Evolutionary conservation across 768 basidiomycete genomes (phyloP).

Genomic region (Agaricus sinodeliciosus): DNA sequence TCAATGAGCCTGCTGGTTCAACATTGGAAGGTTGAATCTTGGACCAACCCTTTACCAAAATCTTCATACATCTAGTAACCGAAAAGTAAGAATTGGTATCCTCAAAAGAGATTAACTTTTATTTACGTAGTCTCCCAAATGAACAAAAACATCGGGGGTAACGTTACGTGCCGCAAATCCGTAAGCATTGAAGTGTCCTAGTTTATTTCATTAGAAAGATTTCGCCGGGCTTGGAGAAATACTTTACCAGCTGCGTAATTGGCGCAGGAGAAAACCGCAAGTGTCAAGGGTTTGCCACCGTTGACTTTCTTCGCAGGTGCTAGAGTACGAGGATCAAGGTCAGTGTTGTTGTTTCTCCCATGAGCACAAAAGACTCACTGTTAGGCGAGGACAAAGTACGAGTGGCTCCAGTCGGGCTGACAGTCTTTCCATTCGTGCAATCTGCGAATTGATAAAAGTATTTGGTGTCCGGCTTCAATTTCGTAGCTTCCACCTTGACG

Average conservation of each 20-base stretch:
- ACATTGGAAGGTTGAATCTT: not conserved
- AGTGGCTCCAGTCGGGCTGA: slow-evolving; percentile 44
- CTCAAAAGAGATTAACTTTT: not conserved
- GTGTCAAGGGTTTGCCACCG: slow-evolving; percentile 40
- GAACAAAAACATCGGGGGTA: slow-evolving; percentile 45
- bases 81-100: not conserved
- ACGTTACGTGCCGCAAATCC: slow-evolving; percentile 47
- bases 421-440: slow-evolving; percentile 37
- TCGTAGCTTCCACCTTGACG: slow-evolving; percentile 51
- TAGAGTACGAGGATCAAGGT: slow-evolving; percentile 18
- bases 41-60: slow-evolving; percentile 25
- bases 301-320: slow-evolving; percentile 42
- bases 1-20: not conserved
- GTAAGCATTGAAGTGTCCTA: slow-evolving; percentile 57
- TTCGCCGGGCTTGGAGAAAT: not conserved
- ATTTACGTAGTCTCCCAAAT: slow-evolving; percentile 55
- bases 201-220: not conserved
- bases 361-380: slow-evolving; percentile 26
- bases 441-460: slow-evolving; percentile 53
- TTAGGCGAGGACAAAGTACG: slow-evolving; percentile 41
- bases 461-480: slow-evolving; percentile 40
- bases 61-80: slow-evolving; percentile 44
- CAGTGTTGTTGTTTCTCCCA: not conserved
- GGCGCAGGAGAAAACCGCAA: slow-evolving; percentile 56
- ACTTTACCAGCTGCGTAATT: slow-evolving; percentile 40